Evolutionary conservation across 176 grass and related monocot species (phyloP).

Genomic region (Triticum urartu): DNA sequence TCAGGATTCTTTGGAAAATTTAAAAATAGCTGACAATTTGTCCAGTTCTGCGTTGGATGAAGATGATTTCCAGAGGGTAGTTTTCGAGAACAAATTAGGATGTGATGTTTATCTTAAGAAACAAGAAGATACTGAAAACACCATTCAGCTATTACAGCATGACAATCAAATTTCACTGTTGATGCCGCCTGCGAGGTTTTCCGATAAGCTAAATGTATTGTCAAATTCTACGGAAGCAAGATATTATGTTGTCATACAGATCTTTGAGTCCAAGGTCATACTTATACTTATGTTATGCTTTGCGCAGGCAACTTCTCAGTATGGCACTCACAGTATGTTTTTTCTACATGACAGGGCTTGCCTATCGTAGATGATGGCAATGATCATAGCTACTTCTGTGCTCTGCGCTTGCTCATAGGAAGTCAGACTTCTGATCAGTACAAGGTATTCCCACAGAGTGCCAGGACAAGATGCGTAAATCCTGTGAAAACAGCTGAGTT

Average conservation of each 20-base stretch:
- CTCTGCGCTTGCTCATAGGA: constrained; percentile 82
- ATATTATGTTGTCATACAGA: constrained; percentile 94
- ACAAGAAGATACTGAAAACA: constrained; percentile 51
- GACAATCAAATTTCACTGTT: constrained; percentile 62
- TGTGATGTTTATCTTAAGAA: constrained; percentile 93
- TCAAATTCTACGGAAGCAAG: constrained; percentile 69
- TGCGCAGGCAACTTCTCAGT: constrained; percentile 19
- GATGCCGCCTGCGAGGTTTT: constrained; percentile 88
- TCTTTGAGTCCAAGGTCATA: constrained; percentile 82
- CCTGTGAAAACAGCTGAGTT: constrained; percentile 52
- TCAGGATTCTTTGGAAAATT: constrained; percentile 56
- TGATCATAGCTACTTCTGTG: constrained; percentile 91
- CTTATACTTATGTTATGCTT: background rate
- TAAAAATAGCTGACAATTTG: constrained; percentile 36
- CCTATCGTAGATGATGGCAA: constrained; percentile 92
- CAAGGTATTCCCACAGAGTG: constrained; percentile 97
- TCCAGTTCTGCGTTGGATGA: constrained; percentile 81
- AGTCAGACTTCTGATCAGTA: constrained; percentile 79
- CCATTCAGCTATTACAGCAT: constrained; percentile 61
- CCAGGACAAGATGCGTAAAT: constrained; percentile 93
- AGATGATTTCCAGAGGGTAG: constrained; percentile 84
- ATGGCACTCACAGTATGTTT: constrained; percentile 32
- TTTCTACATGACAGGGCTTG: constrained; percentile 58
- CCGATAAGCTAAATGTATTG: constrained; percentile 80
- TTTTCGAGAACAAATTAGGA: constrained; percentile 91